Evolutionary conservation across 352 stramenopile genomes (phyloP), one percentile per base, ranked within the genome.

Genomic region (Discostella stelligera): DNA sequence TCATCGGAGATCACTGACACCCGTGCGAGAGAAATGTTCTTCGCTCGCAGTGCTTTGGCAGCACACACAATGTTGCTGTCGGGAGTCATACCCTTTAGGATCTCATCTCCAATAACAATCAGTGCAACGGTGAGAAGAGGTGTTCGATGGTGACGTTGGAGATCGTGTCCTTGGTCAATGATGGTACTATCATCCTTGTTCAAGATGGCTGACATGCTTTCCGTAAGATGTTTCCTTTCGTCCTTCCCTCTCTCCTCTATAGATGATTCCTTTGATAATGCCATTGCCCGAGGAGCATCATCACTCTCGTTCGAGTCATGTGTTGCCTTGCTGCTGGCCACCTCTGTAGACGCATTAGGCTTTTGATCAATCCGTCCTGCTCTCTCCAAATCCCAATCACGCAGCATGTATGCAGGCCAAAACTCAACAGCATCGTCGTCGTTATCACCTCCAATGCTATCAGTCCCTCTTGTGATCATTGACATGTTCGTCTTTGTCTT

Each of bases 101-200:
- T 94, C 76, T 96, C 92, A 69, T 96, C 92, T 18, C 92, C 92
- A 67, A 96, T 94, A 0, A 96, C 83, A 18, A 96, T 68, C 0
- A 94, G 65, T 8, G 79, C 90, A 3, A 93, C 87, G 9, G 76
- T 44, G 13, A 44, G 37, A 8, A 44, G 37, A 14, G 37, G 37
- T 44, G 37, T 44, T 44, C 37, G 7, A 13, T 11, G 37, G 13
- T 44, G 7, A 11, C 11, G 37, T 44, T 3, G 37, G 7, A 44
- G 37, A 44, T 44, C 2, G 37, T 44, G 37, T 14, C 1, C 11
- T 44, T 14, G 37, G 37, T 44, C 2, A 2, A 44, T n/a, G 2
- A 8, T 61, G 46, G 18, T 11, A 37, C 20, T 32, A 30, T 55
- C 46, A 49, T 70, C 37, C 11, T 53, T 18, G 39, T 58, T 61